Evolutionary conservation across 1,139 yeast species (phyloP), one percentile per base, ranked within the genome.

Genomic region (Saccharomyces hybrid): DNA sequence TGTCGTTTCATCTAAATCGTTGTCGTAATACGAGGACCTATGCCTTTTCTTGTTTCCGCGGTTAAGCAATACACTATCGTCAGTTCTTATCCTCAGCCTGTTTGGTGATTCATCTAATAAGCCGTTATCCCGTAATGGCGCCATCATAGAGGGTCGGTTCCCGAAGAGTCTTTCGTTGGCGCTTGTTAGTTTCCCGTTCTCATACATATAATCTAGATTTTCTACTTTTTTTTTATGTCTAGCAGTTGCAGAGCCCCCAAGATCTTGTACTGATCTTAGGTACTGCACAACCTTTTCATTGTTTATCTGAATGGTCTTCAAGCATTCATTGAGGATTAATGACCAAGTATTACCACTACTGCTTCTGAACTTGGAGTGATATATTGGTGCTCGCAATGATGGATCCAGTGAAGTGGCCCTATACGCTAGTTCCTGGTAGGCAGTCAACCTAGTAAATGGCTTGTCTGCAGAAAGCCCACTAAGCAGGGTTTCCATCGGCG

Each of bases 361-460:
- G 26, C 25, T 38, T 58, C 73, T 76, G 46, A 77, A 72, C 55
- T 76, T 75, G 32, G 79, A 76, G 58, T 76, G 77, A 64, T 82
- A 85, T 27, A 85, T 78, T 4, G 82, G 74, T 34, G 68, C 62
- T 65, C 90, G 76, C 53, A 79, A 71, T 53, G 78, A 77, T 3
- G 73, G 62, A 55, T 80, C 80, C 0, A 72, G 64, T 4, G 81
- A 71, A 2, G 83, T 79, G 4, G 90, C 73, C 50, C 75, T 68
- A 54, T 78, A 83, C 0, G 88, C 85, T 56, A 85, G 73, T 64
- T 86, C 95, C 69, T 85, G 95, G 68, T 82, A 85, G 2, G 93
- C 90, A 1, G 88, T 82, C 55, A 83, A 66, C 59, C 82, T 79
- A 14, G 84, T 80, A 56, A 88, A 78, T 44, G 80, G 82, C 54